Percentiles rank a stretch among this genome's conserved stretches.
phyloP scores from a whole-genome alignment of 2,329 filamentous ascomycete species.

The Zopfia rhizophila region DNA sequence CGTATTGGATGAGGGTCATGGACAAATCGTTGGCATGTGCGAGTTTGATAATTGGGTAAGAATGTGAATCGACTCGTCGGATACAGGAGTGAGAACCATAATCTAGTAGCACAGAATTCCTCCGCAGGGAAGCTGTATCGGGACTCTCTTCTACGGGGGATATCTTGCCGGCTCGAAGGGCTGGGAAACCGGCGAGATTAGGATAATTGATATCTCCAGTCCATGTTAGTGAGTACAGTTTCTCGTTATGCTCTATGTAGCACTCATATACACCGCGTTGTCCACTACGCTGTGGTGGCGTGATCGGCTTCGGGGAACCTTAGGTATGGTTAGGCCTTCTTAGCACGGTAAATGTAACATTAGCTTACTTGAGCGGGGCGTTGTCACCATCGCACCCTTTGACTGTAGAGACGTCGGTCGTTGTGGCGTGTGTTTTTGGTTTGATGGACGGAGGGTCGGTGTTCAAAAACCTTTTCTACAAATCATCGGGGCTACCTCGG shows the following conservation, averaged over 20 bases:
- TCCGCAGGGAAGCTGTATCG: conserved; percentile 6
- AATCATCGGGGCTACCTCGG: too few species aligned
- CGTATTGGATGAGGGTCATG: conserved; percentile 6
- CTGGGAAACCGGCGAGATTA: neutral
- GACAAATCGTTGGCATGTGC: neutral
- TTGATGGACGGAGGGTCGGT: too few species aligned
- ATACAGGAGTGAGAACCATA: conserved; percentile 3
- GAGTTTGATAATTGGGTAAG: conserved; percentile 8
- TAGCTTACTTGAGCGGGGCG: too few species aligned
- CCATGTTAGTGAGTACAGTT: conserved; percentile 3
- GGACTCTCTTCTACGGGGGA: conserved; percentile 6
- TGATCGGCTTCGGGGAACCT: conserved; percentile 1
- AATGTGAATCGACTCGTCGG: conserved; percentile 3
- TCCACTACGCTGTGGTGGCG: neutral
- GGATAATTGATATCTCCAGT: neutral
- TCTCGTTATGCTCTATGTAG: conserved; percentile 2
- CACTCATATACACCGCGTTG: conserved; percentile 4
- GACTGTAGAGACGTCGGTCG: too few species aligned
- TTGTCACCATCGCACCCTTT: too few species aligned
- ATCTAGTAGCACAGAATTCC: conserved; percentile 5
- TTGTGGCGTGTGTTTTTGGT: too few species aligned
- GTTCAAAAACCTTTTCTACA: too few species aligned
- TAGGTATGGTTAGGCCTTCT: neutral
- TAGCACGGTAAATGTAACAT: too few species aligned
- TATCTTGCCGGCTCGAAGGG: conserved; percentile 1